These are phyloP conservation scores for Tuber indicum DNA, from an alignment of 495 filamentous ascomycete genomes.

Conservation along the genomic window DNA sequence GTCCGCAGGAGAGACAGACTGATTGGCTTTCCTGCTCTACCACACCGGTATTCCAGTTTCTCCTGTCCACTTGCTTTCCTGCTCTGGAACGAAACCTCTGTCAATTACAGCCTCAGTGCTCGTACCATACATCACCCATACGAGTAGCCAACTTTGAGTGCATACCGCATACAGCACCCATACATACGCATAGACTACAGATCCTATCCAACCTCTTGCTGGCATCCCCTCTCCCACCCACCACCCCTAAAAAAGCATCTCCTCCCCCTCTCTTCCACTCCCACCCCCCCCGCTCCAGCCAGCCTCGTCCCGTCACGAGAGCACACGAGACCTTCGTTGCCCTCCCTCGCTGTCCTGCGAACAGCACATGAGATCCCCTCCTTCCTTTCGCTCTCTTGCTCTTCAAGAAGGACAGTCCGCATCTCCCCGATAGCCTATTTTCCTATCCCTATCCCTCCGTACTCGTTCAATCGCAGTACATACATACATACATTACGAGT, in stretches of 20 bases:
- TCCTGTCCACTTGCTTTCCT: not conserved
- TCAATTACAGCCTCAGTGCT: not conserved
- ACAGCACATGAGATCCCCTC: conserved; percentile 35
- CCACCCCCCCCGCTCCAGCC: conserved; percentile 7
- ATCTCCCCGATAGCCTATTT: conserved; percentile 3
- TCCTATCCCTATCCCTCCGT: conserved; percentile 11
- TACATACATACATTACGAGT: conserved; percentile 4
- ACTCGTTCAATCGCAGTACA: conserved; percentile 10
- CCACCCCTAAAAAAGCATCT: conserved; percentile 20
- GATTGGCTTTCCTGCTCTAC: not conserved
- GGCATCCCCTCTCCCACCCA: not conserved
- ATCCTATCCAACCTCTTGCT: conserved; percentile 12
- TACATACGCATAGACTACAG: not conserved
- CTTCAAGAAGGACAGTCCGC: not conserved
- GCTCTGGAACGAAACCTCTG: not conserved
- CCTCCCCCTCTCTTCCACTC: not conserved
- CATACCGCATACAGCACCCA: not conserved
- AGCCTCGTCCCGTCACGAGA: conserved; percentile 31
- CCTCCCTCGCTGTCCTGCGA: conserved; percentile 25
- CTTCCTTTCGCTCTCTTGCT: not conserved
- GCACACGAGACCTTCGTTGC: conserved; percentile 29
- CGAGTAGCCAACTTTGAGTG: not conserved
- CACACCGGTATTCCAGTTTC: not conserved
- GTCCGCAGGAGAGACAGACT: not conserved
- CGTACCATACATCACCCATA: not conserved